Evolutionary conservation across 2,329 filamentous ascomycete genomes (phyloP).

Genomic region (Penicillium capsulatum): DNA sequence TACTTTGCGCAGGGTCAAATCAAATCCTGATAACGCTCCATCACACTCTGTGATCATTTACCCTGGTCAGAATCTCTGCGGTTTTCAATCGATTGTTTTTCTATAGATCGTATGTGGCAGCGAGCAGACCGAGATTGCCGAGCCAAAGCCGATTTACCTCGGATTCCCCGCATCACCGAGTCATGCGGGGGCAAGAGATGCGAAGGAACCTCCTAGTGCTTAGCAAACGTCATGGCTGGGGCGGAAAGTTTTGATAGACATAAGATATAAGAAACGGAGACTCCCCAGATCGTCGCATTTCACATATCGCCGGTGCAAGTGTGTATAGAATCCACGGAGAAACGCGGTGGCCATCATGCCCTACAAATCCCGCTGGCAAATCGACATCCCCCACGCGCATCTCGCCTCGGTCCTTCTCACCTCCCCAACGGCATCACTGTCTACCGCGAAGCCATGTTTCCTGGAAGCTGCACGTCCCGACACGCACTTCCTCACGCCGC

Average conservation of each 20-base stretch:
- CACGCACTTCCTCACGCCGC: conserved; percentile 61
- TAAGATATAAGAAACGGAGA: not conserved
- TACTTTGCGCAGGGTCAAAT: no score
- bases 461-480: conserved; percentile 65
- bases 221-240: no score
- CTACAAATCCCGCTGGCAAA: conserved; percentile 49
- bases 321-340: not conserved
- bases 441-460: conserved; percentile 46
- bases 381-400: conserved; percentile 45
- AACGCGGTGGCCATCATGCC: conserved; percentile 47
- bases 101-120: not conserved
- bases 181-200: conserved; percentile 10
- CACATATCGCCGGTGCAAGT: no score
- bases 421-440: conserved; percentile 47
- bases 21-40: no score
- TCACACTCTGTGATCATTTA: no score
- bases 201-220: no score
- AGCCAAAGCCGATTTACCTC: not conserved
- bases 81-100: conserved; percentile 2
- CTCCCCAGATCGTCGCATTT: not conserved
- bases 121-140: no score
- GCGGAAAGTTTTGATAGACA: not conserved
- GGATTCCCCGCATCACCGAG: conserved; percentile 20
- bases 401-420: conserved; percentile 46
- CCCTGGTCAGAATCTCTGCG: not conserved